These are phyloP conservation scores for Teratosphaeria destructans DNA, from an alignment of 2,329 filamentous ascomycete genomes.

Conservation along the genomic window DNA sequence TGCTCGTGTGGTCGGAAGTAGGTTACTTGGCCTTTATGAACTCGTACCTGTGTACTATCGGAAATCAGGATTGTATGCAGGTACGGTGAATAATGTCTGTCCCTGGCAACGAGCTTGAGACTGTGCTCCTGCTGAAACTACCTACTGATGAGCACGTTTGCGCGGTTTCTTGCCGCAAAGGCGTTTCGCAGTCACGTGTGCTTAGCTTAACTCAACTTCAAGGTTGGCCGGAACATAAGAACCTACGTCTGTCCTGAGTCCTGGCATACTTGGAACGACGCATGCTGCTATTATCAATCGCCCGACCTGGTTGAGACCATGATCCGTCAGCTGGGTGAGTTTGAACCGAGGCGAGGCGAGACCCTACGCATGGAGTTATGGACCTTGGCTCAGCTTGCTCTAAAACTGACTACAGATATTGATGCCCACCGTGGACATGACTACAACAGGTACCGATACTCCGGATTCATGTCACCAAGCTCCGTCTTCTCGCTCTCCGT, in stretches of 20 bases:
- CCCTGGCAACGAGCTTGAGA: too few relatives aligned
- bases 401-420: neutral
- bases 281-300: too few relatives aligned
- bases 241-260: neutral
- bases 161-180: neutral
- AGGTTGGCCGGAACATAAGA: neutral
- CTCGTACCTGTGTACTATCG: neutral
- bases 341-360: too few relatives aligned
- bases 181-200: neutral
- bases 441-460: slow-evolving; percentile 47
- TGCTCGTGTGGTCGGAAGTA: neutral
- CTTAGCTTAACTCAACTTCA: neutral
- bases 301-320: too few relatives aligned
- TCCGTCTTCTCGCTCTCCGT: slow-evolving; percentile 54
- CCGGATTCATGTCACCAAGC: slow-evolving; percentile 49
- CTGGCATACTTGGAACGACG: neutral
- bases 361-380: too few relatives aligned
- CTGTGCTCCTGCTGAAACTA: too few relatives aligned
- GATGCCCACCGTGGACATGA: neutral
- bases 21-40: neutral
- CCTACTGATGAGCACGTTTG: neutral
- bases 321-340: too few relatives aligned
- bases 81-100: neutral
- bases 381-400: too few relatives aligned
- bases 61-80: neutral